Percentiles rank a stretch among this genome's conserved stretches.
phyloP scores from a whole-genome alignment of 352 stramenopile species.

The Phytophthora tentaculata region DNA sequence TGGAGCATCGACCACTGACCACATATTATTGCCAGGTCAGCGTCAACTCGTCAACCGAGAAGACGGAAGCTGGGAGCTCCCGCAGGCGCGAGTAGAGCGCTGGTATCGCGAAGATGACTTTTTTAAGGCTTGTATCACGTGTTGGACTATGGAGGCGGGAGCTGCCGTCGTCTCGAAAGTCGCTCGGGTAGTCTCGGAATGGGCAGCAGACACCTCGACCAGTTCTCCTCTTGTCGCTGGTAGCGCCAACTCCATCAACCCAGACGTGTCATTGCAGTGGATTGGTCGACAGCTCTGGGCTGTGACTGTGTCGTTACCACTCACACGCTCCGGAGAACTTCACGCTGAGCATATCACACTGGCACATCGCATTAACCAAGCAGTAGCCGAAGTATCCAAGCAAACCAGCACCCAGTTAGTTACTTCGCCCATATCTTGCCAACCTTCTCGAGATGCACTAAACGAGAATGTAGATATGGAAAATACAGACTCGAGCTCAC shows the following conservation, averaged over 20 bases:
- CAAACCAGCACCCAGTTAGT: conserved; percentile 17
- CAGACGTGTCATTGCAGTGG: conserved; percentile 82
- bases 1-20: background rate
- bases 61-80: conserved; percentile 37
- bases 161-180: conserved; percentile 69
- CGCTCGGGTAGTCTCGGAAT: conserved; percentile 50
- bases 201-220: conserved; percentile 18
- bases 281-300: conserved; percentile 74
- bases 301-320: conserved; percentile 68
- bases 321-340: conserved; percentile 64
- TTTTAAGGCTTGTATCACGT: conserved; percentile 78
- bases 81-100: conserved; percentile 61
- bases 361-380: conserved; percentile 66
- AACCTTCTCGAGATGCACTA: background rate
- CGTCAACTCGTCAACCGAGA: background rate
- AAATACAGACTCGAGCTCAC: background rate
- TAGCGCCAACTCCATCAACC: conserved; percentile 45
- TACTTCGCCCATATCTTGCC: background rate
- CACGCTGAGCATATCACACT: conserved; percentile 71
- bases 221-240: background rate
- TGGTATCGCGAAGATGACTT: conserved; percentile 79
- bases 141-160: conserved; percentile 75
- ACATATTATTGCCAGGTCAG: conserved; percentile 17
- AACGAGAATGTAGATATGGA: conserved; percentile 1
- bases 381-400: conserved; percentile 49